phyloP scores from a whole-genome alignment of 495 filamentous ascomycete genomes.

The Polyplosphaeria fusca region DNA sequence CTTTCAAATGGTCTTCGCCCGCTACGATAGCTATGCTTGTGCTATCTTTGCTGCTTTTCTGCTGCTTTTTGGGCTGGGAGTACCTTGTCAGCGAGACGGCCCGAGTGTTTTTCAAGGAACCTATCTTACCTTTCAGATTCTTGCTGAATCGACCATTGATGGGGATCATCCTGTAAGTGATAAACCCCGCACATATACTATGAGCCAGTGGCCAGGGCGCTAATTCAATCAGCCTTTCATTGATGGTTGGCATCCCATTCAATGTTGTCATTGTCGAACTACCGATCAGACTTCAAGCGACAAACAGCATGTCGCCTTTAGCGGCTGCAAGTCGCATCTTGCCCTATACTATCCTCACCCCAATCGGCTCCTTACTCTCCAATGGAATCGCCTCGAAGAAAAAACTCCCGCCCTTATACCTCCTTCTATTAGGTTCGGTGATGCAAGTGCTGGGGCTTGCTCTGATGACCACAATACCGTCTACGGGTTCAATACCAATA shows the following conservation, averaged over 20 bases:
- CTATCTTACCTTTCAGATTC: conserved; percentile 22
- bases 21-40: conserved; percentile 5
- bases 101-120: conserved; percentile 1
- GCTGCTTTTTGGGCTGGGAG: conserved; percentile 13
- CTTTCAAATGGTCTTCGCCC: conserved; percentile 3
- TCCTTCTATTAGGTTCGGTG: neutral
- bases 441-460: neutral
- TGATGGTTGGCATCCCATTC: conserved; percentile 20
- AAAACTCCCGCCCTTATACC: neutral
- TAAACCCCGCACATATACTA: too few species aligned
- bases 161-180: conserved; percentile 15
- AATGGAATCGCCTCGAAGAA: neutral
- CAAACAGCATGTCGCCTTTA: neutral
- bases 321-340: conserved; percentile 6
- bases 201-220: too few species aligned
- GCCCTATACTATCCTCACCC: conserved; percentile 4
- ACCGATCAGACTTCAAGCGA: conserved; percentile 8
- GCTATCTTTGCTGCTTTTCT: conserved; percentile 12
- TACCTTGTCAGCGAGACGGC: conserved; percentile 11
- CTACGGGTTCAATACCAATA: neutral
- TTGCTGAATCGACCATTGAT: conserved; percentile 14
- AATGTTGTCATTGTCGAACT: conserved; percentile 11
- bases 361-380: conserved; percentile 4
- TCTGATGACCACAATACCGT: neutral
- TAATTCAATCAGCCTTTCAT: too few species aligned